Evolutionary conservation across 768 basidiomycete species (phyloP).

Genomic region (Panaeolus papilionaceus): DNA sequence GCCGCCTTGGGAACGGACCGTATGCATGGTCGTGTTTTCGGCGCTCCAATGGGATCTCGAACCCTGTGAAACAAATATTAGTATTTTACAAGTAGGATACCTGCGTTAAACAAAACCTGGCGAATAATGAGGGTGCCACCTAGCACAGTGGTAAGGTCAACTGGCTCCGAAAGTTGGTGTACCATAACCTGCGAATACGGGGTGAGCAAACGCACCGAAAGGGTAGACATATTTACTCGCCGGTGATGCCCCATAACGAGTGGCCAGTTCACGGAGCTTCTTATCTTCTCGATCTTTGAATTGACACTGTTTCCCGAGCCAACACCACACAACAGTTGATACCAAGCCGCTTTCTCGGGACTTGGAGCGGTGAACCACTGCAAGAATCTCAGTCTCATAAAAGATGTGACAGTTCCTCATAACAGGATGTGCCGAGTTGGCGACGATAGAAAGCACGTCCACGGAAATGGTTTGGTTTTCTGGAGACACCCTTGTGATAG

Average conservation of each 20-base stretch:
- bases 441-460: constrained; percentile 68
- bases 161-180: constrained; percentile 68
- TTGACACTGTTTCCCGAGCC: constrained; percentile 65
- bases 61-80: constrained; percentile 50
- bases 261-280: constrained; percentile 74
- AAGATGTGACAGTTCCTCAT: constrained; percentile 58
- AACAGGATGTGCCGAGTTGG: constrained; percentile 53
- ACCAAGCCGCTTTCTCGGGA: constrained; percentile 69
- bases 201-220: constrained; percentile 14
- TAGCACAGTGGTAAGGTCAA: constrained; percentile 64
- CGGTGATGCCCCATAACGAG: constrained; percentile 70
- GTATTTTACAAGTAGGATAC: not conserved
- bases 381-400: constrained; percentile 76
- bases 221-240: constrained; percentile 43
- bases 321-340: constrained; percentile 75
- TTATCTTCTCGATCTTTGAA: constrained; percentile 65
- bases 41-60: constrained; percentile 74
- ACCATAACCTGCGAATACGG: constrained; percentile 43
- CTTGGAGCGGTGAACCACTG: constrained; percentile 74
- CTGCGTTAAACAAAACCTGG: constrained; percentile 54
- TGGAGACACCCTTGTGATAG: constrained; percentile 30
- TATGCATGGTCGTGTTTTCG: constrained; percentile 86
- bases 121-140: constrained; percentile 78
- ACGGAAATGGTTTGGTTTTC: constrained; percentile 70
- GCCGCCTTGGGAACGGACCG: constrained; percentile 58